Evolutionary conservation across 495 filamentous ascomycete genomes (phyloP).

Genomic region (Aspergillus homomorphus): DNA sequence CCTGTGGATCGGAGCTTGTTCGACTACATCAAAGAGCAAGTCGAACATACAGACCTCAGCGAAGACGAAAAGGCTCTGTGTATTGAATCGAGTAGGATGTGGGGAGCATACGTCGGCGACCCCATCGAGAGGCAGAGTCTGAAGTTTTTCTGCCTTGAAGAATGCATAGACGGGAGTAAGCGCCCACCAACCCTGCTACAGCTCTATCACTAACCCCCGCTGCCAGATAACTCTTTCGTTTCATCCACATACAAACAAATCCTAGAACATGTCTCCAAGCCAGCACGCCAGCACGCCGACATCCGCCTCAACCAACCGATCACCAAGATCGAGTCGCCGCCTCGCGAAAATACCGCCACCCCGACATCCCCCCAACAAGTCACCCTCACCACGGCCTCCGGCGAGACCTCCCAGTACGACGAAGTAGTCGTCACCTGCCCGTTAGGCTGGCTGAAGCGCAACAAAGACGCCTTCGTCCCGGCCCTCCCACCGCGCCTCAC

Average conservation of each 20-base stretch:
- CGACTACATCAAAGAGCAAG: conserved; percentile 70
- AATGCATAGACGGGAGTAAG: conserved; percentile 85
- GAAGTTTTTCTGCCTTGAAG: conserved; percentile 93
- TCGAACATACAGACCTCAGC: conserved; percentile 53
- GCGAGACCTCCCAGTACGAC: conserved; percentile 61
- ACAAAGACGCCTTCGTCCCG: conserved; percentile 68
- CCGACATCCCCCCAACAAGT: conserved; percentile 30
- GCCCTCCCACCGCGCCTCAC: conserved; percentile 60
- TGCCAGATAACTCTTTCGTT: conserved; percentile 79
- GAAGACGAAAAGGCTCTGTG: conserved; percentile 50
- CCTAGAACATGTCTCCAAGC: conserved; percentile 61
- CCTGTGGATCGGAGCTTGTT: conserved; percentile 63
- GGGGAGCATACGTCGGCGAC: conserved; percentile 88
- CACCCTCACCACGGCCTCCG: conserved; percentile 53
- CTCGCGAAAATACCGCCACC: conserved; percentile 9
- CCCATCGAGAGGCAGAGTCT: conserved; percentile 74
- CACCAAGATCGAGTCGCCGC: conserved; percentile 41
- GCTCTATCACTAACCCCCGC: background rate
- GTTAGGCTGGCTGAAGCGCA: conserved; percentile 83
- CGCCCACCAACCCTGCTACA: conserved; percentile 6
- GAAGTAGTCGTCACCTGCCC: conserved; percentile 83
- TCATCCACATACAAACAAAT: conserved; percentile 82
- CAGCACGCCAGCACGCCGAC: conserved; percentile 58
- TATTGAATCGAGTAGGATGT: conserved; percentile 66
- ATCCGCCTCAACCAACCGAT: conserved; percentile 59